These are phyloP conservation scores for Anacardium occidentale DNA, from an alignment of 345 rosid genomes.

Conservation along the genomic window DNA sequence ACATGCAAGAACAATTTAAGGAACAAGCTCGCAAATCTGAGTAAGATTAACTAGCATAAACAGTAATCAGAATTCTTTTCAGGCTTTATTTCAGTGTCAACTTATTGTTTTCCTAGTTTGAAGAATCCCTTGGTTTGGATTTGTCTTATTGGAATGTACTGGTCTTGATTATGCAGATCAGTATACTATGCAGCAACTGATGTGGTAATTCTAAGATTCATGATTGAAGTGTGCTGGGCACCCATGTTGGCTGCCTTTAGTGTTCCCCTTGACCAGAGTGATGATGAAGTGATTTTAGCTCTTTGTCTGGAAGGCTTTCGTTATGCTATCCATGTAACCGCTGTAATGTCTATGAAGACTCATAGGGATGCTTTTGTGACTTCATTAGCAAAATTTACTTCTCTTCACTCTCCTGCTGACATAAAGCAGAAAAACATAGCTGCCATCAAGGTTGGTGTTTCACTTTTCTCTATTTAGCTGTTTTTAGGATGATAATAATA, in stretches of 20 bases:
- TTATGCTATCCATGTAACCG: conserved; percentile 88
- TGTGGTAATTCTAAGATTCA: conserved; percentile 91
- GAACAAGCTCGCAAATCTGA: conserved; percentile 98
- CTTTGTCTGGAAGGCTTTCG: conserved; percentile 96
- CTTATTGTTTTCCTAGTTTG: neutral
- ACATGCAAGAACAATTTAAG: conserved; percentile 98
- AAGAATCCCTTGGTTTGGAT: neutral
- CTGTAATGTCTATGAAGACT: conserved; percentile 99
- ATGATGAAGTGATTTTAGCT: conserved; percentile 77
- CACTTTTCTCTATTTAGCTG: neutral
- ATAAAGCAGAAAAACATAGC: conserved; percentile 90
- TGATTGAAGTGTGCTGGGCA: conserved; percentile 99
- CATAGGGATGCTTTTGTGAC: conserved; percentile 99
- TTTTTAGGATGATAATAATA: neutral
- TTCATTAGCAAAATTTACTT: conserved; percentile 96
- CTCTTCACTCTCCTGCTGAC: conserved; percentile 97
- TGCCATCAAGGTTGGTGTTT: conserved; percentile 75
- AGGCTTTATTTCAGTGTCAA: neutral
- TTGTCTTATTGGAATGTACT: conserved; percentile 28
- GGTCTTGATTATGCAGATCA: conserved; percentile 71
- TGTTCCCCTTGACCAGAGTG: conserved; percentile 98
- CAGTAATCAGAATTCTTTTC: neutral
- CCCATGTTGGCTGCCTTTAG: conserved; percentile 99
- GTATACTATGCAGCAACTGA: conserved; percentile 99
- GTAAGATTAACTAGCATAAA: conserved; percentile 49